Evolutionary conservation across 148 eudicot species (phyloP), one percentile per base, ranked within the genome.

Genomic region (Hydrangea macrophylla): DNA sequence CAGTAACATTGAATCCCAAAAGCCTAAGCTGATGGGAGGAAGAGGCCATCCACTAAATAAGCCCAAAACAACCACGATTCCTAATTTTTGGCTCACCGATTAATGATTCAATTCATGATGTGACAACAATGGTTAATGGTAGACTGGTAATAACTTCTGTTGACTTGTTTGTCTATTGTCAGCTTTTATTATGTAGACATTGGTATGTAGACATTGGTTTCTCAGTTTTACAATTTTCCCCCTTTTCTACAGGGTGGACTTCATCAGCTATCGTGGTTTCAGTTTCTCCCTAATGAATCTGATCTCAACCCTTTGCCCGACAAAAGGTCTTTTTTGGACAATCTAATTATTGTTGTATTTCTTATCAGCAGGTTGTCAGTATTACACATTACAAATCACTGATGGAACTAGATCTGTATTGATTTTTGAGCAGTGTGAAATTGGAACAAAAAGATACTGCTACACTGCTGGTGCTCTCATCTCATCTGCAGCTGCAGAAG

Each of bases 181-280:
- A n/a, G n/a, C n/a, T n/a, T n/a, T n/a, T n/a, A 7, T 33, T 36
- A 20, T 24, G 28, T 26, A n/a, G 7, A 62, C 32, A 12, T 62
- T 33, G 33, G 11, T 51, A 23, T 7, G 33, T 7, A 6, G 8
- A 35, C 31, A 36, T 40, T 7, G 31, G 57, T 58, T 9, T 69
- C 20, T 69, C 5, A 23, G 25, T 33, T 69, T 65, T 48, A 23
- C 20, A n/a, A n/a, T 37, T 30, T 27, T 62, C 50, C 17, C 50
- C 15, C 65, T 18, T 57, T 78, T 68, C 71, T 79, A 7, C 88
- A 93, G 98, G 98, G 92, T 60, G 98, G 96, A 39, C 83, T 86
- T 71, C 84, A 85, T 77, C 96, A 88, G 70, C 65, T 93, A 75
- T 84, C 96, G 33, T 93, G 98, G 98, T 93, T 88, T 63, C 96